Percentiles rank a stretch among this genome's conserved stretches.
phyloP scores from a whole-genome alignment of 805 yeast genomes.

The Yamadazyma insecticola region DNA sequence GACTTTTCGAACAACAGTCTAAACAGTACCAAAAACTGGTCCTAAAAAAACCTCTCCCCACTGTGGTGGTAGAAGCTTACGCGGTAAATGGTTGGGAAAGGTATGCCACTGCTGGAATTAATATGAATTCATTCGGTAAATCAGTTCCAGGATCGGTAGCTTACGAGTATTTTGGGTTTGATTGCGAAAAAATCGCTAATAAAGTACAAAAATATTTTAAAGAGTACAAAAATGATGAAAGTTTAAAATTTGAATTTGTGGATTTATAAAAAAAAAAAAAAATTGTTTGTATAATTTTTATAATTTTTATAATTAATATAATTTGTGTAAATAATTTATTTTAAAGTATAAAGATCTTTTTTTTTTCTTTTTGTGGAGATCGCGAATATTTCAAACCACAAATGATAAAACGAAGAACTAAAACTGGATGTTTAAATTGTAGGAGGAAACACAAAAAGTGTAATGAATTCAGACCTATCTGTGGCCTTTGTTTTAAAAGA shows the following conservation, averaged over 20 bases:
- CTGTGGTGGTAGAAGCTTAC: slow-evolving; percentile 30
- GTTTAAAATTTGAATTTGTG: slow-evolving; percentile 4
- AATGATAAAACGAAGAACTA: slow-evolving; percentile 5
- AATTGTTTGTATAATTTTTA: not conserved
- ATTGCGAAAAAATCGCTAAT: slow-evolving; percentile 16
- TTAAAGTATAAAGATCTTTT: not conserved
- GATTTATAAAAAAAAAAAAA: slow-evolving; percentile 2
- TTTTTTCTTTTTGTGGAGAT: not conserved
- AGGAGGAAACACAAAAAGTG: slow-evolving; percentile 14
- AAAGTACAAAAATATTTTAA: slow-evolving; percentile 21
- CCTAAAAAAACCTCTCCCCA: slow-evolving; percentile 18
- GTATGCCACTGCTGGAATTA: slow-evolving; percentile 30
- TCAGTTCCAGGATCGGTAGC: slow-evolving; percentile 28
- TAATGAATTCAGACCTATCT: slow-evolving; percentile 13
- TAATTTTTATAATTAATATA: not conserved
- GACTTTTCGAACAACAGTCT: slow-evolving; percentile 23
- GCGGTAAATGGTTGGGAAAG: slow-evolving; percentile 33
- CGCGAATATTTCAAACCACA: not conserved
- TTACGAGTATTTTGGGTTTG: slow-evolving; percentile 27
- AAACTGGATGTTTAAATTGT: slow-evolving; percentile 15
- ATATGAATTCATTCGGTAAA: slow-evolving; percentile 27
- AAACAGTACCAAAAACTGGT: slow-evolving; percentile 19
- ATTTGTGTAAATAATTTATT: not conserved
- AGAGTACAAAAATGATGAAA: slow-evolving; percentile 5
- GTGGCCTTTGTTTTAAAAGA: slow-evolving; percentile 11